phyloP scores from a whole-genome alignment of 2,329 filamentous ascomycete species.

The Fusarium nematophilum region DNA sequence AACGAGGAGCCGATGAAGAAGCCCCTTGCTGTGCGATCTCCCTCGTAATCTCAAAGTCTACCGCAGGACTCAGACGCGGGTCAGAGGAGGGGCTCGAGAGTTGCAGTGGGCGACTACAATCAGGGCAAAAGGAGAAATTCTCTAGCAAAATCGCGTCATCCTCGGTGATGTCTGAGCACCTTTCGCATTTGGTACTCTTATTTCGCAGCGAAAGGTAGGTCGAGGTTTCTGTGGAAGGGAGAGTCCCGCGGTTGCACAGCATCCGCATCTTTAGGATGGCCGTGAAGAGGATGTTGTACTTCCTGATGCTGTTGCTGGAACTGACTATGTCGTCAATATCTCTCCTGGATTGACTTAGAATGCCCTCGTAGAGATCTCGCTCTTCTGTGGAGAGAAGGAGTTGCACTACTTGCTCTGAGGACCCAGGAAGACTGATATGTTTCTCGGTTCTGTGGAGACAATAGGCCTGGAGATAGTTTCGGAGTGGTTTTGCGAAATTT shows the following conservation, averaged over 20 bases:
- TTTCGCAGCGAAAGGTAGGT: not conserved
- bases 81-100: not conserved
- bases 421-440: conserved; percentile 3
- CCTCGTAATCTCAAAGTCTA: not conserved
- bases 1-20: not conserved
- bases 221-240: not conserved
- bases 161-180: conserved; percentile 1
- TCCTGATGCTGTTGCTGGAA: not conserved
- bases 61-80: not conserved
- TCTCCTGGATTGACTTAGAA: not conserved
- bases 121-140: conserved; percentile 5
- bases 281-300: conserved; percentile 10
- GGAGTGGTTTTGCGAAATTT: conserved; percentile 1
- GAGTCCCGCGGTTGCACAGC: conserved; percentile 15
- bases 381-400: conserved; percentile 2
- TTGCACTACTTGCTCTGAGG: not conserved
- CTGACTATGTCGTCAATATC: conserved; percentile 7
- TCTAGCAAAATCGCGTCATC: not conserved
- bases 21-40: not conserved
- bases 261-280: conserved; percentile 9
- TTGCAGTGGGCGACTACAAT: conserved; percentile 2
- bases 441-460: conserved; percentile 15
- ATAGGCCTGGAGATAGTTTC: conserved; percentile 3
- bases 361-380: not conserved
- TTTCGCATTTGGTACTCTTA: conserved; percentile 1